Conservation (phyloP, 2,329 filamentous ascomycete genomes). For the Aspergillus sp. region DNA sequence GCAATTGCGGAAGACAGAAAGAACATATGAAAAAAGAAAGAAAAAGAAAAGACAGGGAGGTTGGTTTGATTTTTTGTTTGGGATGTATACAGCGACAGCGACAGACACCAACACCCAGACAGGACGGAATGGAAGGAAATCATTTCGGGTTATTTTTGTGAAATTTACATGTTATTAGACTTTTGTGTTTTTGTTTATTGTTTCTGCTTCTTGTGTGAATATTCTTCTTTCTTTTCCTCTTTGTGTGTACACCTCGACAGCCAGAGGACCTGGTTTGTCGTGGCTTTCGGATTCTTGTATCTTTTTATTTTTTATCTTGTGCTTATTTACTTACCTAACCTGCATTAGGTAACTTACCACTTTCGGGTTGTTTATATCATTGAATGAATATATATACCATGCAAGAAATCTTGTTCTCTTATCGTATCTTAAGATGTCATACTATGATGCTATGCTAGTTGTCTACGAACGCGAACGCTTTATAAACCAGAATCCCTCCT, state of each 20-base stretch:
- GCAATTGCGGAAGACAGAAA: background rate
- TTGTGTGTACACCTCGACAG: background rate
- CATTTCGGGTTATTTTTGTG: conserved; percentile 2
- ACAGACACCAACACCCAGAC: conserved; percentile 1
- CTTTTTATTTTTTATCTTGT: background rate
- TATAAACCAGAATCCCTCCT: background rate
- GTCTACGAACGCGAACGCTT: background rate
- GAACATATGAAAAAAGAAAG: background rate
- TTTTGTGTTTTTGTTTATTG: background rate
- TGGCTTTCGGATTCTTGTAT: background rate
- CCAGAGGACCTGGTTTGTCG: background rate
- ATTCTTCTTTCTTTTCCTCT: background rate
- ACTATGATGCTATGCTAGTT: background rate
- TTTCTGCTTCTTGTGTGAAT: conserved; percentile 5
- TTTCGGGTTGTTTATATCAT: background rate
- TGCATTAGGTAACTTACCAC: background rate
- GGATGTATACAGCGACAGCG: conserved; percentile 5
- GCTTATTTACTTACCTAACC: background rate
- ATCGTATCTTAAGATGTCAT: background rate
- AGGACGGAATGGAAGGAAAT: conserved; percentile 5
- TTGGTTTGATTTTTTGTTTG: background rate
- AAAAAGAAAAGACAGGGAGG: background rate
- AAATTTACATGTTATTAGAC: background rate
- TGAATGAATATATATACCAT: background rate
- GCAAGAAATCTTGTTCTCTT: background rate